Percentiles rank a stretch among this genome's conserved stretches.
These are phyloP conservation scores for Pulicaria dysenterica DNA, from an alignment of 129 eudicot genomes.

Conservation along the genomic window DNA sequence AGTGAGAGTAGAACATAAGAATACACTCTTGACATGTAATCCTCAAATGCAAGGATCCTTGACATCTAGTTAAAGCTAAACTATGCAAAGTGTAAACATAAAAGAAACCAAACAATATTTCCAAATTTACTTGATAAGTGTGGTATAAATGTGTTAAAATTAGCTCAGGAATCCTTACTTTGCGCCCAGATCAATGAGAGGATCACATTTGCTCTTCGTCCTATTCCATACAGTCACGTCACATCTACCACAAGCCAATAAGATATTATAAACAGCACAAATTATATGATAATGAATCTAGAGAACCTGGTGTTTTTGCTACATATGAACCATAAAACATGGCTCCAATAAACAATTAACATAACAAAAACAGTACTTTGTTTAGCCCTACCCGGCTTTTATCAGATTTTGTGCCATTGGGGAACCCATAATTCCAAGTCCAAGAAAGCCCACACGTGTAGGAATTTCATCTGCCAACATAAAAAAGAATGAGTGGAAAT, in stretches of 20 bases:
- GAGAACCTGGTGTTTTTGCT: neutral
- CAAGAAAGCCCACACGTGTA: slow-evolving; percentile 83
- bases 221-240: slow-evolving; percentile 98
- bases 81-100: neutral
- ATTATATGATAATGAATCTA: neutral
- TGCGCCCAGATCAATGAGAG: slow-evolving; percentile 88
- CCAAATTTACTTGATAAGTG: neutral
- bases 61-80: no score
- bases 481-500: slow-evolving; percentile 25
- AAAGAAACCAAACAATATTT: neutral
- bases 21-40: no score
- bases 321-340: neutral
- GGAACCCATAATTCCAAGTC: slow-evolving; percentile 98
- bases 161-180: slow-evolving; percentile 56
- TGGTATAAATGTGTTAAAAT: slow-evolving; percentile 15
- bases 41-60: no score
- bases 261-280: slow-evolving; percentile 14
- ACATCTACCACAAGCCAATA: slow-evolving; percentile 58
- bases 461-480: slow-evolving; percentile 59
- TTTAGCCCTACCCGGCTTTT: slow-evolving; percentile 71
- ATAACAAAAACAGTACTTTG: neutral
- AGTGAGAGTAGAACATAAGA: no score
- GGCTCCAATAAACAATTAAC: slow-evolving; percentile 6
- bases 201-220: slow-evolving; percentile 97
- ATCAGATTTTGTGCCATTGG: slow-evolving; percentile 96